Evolutionary conservation across 305 asterid genomes (phyloP).

Genomic region (Caryopteris hybrid): DNA sequence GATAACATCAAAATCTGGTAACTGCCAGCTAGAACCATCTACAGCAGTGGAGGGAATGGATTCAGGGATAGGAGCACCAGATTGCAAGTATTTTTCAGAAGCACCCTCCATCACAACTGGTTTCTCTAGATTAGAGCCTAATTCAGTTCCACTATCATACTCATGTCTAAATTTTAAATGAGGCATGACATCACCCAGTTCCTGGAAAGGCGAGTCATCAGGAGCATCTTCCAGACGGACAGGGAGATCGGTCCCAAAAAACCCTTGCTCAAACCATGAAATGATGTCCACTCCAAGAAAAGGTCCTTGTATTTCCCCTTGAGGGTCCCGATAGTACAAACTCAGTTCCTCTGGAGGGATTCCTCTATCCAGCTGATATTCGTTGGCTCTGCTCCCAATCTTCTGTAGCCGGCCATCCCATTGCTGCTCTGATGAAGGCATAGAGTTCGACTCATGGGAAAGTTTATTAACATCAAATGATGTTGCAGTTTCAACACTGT

Average conservation of each 20-base stretch:
- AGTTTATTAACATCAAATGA: constrained; percentile 38
- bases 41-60: constrained; percentile 31
- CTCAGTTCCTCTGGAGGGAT: constrained; percentile 79
- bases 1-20: constrained; percentile 52
- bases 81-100: constrained; percentile 35
- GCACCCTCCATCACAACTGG: constrained; percentile 40
- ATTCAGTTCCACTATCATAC: constrained; percentile 32
- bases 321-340: constrained; percentile 88
- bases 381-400: constrained; percentile 35
- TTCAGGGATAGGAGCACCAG: constrained; percentile 44
- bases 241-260: constrained; percentile 88
- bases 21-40: constrained; percentile 53
- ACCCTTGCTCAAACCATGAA: constrained; percentile 98
- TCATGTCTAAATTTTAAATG: constrained; percentile 57
- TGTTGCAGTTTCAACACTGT: constrained; percentile 21
- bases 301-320: constrained; percentile 97
- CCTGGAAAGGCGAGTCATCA: constrained; percentile 62
- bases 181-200: constrained; percentile 91
- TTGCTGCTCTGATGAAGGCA: constrained; percentile 40
- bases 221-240: constrained; percentile 92
- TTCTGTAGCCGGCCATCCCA: constrained; percentile 46
- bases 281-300: constrained; percentile 94
- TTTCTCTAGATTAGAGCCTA: constrained; percentile 41
- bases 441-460: constrained; percentile 39
- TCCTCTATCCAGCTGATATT: constrained; percentile 44